Conservation (phyloP, 768 basidiomycete genomes). For the Russula olivacea region DNA sequence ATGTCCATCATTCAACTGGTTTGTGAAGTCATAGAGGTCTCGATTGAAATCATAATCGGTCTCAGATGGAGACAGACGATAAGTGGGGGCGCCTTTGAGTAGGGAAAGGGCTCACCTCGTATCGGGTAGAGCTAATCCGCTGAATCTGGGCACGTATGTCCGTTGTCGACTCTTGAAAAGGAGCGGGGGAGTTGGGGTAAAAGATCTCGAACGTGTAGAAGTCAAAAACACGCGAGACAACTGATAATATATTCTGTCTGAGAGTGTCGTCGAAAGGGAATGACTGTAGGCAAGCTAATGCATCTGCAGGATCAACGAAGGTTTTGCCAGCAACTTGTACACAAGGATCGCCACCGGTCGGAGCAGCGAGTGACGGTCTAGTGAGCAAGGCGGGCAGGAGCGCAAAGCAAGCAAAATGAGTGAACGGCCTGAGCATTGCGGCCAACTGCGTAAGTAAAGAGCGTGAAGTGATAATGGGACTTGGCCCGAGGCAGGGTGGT, state of each 20-base stretch:
- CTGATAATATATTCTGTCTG: slow-evolving; percentile 34
- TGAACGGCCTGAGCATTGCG: background rate
- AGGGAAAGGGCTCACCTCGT: slow-evolving; percentile 33
- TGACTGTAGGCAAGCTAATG: slow-evolving; percentile 38
- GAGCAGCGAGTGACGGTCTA: background rate
- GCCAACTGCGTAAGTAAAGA: background rate
- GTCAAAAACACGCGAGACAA: slow-evolving; percentile 33
- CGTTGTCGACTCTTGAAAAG: slow-evolving; percentile 44
- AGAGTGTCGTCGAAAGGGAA: slow-evolving; percentile 40
- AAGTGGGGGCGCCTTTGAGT: background rate
- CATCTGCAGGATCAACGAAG: slow-evolving; percentile 48
- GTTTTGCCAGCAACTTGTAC: slow-evolving; percentile 33
- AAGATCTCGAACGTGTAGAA: slow-evolving; percentile 40
- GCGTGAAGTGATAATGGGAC: background rate
- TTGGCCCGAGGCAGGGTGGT: background rate
- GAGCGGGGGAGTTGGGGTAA: slow-evolving; percentile 34
- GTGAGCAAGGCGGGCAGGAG: background rate
- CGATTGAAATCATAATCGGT: slow-evolving; percentile 63
- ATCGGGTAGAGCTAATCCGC: slow-evolving; percentile 44
- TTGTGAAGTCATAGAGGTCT: slow-evolving; percentile 50
- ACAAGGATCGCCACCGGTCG: slow-evolving; percentile 27
- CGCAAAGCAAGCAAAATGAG: background rate
- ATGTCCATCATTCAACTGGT: slow-evolving; percentile 58
- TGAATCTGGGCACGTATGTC: slow-evolving; percentile 48
- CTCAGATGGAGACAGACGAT: slow-evolving; percentile 30